Base-by-base conservation (phyloP, 2,329 filamentous ascomycete species). In the Scedosporium minutisporum region DNA sequence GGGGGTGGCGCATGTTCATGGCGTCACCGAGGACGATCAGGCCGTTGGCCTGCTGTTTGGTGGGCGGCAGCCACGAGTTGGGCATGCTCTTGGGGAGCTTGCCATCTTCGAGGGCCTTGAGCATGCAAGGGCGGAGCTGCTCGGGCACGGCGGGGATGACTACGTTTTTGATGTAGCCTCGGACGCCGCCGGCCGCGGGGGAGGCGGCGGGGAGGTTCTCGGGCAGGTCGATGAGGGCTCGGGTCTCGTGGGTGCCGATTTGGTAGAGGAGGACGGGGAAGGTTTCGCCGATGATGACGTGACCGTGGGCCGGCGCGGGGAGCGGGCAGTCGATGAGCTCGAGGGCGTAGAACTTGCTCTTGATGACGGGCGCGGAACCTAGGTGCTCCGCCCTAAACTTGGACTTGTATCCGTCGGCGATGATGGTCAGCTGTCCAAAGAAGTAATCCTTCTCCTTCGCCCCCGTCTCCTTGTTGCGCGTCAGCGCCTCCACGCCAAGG, bases 1-100 rank as follows among this genome's bases (percentile, higher is more conserved):
- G 82, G 1, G 95, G 95, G 76, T 99, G 95, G n/a, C 95, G 90
- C 95, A 99, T 99, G 79, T 99, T 99, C 82, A 96, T 88, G 14
- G 95, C 93, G 73, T 99, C 95, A 64, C 95, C 95, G 7, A 97
- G 82, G 42, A 99, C 79, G 58, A 96, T 81, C 64, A 96, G 83
- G 71, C 90, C 89, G 57, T 75, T 75, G 55, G 71, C 64, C 3
- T 69, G 70, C 64, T 89, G 89, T 55, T 76, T 77, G 0, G 86
- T 83, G 0, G 95, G 86, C 4, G 95, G 93, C 2, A 99, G 84
- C 81, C 90, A 99, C 65, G 89, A 93, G 76, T 97, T 99, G 61
- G 95, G 95, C 95, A 99, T 99, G 68, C 86, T 91, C 66, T 76
- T 76, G 16, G 91, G 87, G 64, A 97, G 84, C 67, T 86, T 86